Evolutionary conservation across 805 yeast species (phyloP).

Genomic region (Teunomyces gatunensis): DNA sequence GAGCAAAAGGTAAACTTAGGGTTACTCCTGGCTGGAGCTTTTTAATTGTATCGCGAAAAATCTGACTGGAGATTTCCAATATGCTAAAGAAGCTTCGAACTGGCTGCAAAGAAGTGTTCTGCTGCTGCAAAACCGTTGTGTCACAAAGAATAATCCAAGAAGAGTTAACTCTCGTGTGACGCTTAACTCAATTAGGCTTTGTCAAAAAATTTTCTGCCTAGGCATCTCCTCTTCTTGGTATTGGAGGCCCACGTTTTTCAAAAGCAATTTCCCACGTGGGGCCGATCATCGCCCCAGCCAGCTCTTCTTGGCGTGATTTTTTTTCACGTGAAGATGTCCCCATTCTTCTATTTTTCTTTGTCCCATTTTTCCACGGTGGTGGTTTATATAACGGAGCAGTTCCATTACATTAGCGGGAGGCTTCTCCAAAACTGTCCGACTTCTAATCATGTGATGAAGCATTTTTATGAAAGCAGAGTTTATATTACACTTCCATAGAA

Average conservation of each 20-base stretch:
- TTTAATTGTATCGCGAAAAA: neutral
- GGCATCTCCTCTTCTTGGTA: neutral
- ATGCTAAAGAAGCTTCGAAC: neutral
- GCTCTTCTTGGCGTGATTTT: neutral
- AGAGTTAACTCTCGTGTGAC: constrained; percentile 4
- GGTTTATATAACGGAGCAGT: neutral
- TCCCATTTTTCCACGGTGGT: neutral
- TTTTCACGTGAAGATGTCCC: neutral
- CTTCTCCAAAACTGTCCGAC: neutral
- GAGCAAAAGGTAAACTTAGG: neutral
- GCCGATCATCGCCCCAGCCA: neutral
- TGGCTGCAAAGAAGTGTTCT: constrained; percentile 1
- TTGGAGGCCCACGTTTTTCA: constrained; percentile 2
- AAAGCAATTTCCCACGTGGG: constrained; percentile 11
- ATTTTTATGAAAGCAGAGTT: no score
- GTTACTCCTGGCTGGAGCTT: neutral
- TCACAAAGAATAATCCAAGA: neutral
- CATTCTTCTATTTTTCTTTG: no score
- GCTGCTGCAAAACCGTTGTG: constrained; percentile 4
- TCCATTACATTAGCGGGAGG: neutral
- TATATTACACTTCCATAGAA: no score
- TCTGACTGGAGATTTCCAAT: neutral
- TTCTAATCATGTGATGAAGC: no score
- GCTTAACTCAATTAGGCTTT: constrained; percentile 5
- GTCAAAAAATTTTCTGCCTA: constrained; percentile 2